Conservation (phyloP, 371 early-diverging fungal genomes). For the Phascolomyces articulosus region DNA sequence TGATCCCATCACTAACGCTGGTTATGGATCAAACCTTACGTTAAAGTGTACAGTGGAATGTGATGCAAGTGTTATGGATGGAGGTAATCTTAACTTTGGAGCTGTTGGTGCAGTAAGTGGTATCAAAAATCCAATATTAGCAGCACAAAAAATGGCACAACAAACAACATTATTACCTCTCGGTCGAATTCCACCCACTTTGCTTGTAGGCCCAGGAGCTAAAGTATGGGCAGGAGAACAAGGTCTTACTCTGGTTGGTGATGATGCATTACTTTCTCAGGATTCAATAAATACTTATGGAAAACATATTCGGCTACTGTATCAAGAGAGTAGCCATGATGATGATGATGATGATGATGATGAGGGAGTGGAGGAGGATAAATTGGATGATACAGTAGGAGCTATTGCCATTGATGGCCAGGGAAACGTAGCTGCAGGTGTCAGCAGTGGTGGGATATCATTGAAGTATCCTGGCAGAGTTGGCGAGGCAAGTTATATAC, state of each 20-base stretch:
- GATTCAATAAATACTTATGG: slow-evolving; percentile 24
- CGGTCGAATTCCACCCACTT: slow-evolving; percentile 79
- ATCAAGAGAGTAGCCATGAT: slow-evolving; percentile 4
- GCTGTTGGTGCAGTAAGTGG: slow-evolving; percentile 78
- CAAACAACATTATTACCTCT: slow-evolving; percentile 44
- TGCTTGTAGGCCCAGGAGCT: slow-evolving; percentile 73
- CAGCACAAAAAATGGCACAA: slow-evolving; percentile 53
- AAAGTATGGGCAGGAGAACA: slow-evolving; percentile 49
- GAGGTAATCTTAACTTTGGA: slow-evolving; percentile 67
- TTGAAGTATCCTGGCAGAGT: slow-evolving; percentile 83
- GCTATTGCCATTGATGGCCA: slow-evolving; percentile 74
- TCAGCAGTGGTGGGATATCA: slow-evolving; percentile 88
- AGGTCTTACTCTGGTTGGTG: slow-evolving; percentile 28
- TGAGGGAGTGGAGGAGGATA: not conserved
- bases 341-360: not conserved
- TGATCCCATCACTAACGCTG: slow-evolving; percentile 56
- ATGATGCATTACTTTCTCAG: slow-evolving; percentile 22
- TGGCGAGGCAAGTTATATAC: slow-evolving; percentile 69
- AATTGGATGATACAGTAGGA: slow-evolving; percentile 83
- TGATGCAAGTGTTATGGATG: slow-evolving; percentile 87
- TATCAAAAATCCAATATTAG: slow-evolving; percentile 70
- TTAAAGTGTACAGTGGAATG: slow-evolving; percentile 78
- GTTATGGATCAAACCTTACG: slow-evolving; percentile 83
- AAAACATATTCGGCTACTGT: slow-evolving; percentile 25
- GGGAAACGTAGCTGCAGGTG: slow-evolving; percentile 77